Evolutionary conservation across 192 early-diverging fungal species (phyloP).

Genomic region (Linnemannia exigua): DNA sequence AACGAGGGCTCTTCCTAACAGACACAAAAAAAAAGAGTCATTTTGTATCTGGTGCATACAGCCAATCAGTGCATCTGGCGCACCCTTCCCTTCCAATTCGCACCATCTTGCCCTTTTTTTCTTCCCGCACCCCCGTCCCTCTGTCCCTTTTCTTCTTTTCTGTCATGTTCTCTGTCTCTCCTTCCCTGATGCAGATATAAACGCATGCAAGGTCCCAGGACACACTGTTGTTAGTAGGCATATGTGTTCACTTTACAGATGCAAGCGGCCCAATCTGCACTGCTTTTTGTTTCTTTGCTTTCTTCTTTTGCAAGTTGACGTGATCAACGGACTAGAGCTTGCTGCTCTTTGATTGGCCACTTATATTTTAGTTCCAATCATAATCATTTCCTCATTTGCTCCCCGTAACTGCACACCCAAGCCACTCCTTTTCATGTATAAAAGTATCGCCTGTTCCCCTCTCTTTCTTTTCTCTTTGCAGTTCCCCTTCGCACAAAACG

Average conservation of each 20-base stretch:
- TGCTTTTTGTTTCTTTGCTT: background rate
- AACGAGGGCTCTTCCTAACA: background rate
- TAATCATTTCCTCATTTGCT: background rate
- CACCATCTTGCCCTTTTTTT: background rate
- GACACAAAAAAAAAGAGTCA: conserved; percentile 1
- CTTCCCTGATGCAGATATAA: background rate
- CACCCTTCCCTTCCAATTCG: background rate
- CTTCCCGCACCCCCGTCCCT: background rate
- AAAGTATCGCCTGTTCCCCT: conserved; percentile 15
- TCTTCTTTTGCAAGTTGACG: background rate
- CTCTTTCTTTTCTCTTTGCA: conserved; percentile 50
- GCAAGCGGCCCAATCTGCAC: background rate
- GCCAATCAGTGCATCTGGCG: background rate
- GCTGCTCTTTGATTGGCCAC: background rate
- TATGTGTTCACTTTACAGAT: background rate
- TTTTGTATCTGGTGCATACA: background rate
- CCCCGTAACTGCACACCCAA: background rate
- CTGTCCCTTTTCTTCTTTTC: background rate
- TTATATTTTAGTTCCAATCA: background rate
- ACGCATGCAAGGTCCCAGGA: background rate
- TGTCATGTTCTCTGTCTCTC: background rate
- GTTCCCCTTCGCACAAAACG: conserved; percentile 31
- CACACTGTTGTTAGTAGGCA: no score
- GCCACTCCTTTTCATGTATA: background rate
- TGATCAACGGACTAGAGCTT: background rate